These are phyloP conservation scores for Myxozyma monticola DNA, from an alignment of 805 yeast genomes.

Conservation along the genomic window DNA sequence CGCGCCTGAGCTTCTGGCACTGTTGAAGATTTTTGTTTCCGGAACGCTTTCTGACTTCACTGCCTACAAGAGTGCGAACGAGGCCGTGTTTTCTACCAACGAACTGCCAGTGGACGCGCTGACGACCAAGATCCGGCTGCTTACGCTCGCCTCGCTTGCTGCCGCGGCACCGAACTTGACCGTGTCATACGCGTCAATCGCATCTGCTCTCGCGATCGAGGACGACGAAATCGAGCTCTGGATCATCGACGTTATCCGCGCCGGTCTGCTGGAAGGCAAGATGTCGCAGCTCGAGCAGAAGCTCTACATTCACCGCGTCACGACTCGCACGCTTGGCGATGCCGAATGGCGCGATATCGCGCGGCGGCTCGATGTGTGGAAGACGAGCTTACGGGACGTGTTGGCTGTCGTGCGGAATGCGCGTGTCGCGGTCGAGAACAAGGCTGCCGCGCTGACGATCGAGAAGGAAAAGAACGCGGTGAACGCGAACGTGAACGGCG, in stretches of 20 bases:
- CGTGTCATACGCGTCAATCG: constrained; percentile 40
- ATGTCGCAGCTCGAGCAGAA: constrained; percentile 43
- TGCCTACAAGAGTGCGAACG: constrained; percentile 17
- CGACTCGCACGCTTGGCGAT: constrained; percentile 41
- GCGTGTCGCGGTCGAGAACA: constrained; percentile 19
- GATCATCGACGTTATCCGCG: constrained; percentile 46
- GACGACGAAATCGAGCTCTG: constrained; percentile 42
- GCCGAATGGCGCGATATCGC: constrained; percentile 43
- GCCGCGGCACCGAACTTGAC: constrained; percentile 18
- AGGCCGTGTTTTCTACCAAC: constrained; percentile 7
- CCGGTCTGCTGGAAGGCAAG: constrained; percentile 46
- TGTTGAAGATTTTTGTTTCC: constrained; percentile 35
- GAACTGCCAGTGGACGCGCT: constrained; percentile 23
- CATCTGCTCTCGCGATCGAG: constrained; percentile 37
- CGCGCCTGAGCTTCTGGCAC: constrained; percentile 31
- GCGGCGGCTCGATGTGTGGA: constrained; percentile 41
- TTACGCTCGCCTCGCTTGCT: constrained; percentile 31
- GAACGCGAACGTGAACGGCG: neutral
- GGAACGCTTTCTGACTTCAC: constrained; percentile 23
- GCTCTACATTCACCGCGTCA: constrained; percentile 42
- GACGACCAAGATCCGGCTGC: constrained; percentile 27
- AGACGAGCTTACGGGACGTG: constrained; percentile 37
- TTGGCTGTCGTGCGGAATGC: constrained; percentile 35
- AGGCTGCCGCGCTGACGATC: constrained; percentile 8
- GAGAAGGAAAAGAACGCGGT: constrained; percentile 3